A percentile compares a stretch with the other conserved stretches of the same genome.
Conservation (phyloP, 2,329 filamentous ascomycete species). For the Sphaerulina musiva region DNA sequence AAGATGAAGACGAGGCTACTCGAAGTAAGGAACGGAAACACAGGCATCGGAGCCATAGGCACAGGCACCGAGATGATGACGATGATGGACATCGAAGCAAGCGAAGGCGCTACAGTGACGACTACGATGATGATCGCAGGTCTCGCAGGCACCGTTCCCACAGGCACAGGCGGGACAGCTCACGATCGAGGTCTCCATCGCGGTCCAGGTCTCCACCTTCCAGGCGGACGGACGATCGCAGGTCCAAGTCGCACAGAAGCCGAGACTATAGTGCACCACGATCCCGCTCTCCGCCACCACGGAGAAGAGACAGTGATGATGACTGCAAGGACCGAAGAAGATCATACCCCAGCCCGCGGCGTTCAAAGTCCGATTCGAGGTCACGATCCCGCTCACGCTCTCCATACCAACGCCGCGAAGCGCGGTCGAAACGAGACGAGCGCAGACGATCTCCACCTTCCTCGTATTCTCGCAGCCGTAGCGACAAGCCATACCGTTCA, state of each 20-base stretch:
- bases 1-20: conserved; percentile 25
- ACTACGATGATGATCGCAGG: conserved; percentile 28
- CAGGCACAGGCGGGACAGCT: conserved; percentile 20
- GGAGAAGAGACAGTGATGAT: conserved; percentile 30
- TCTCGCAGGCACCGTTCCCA: conserved; percentile 30
- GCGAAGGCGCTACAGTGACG: conserved; percentile 31
- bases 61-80: conserved; percentile 25
- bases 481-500: conserved; percentile 23
- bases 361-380: conserved; percentile 31
- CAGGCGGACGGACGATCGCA: conserved; percentile 18
- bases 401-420: conserved; percentile 23
- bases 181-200: conserved; percentile 17
- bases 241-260: conserved; percentile 23
- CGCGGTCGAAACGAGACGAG: conserved; percentile 11
- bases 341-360: conserved; percentile 32
- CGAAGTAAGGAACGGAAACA: conserved; percentile 27
- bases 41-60: conserved; percentile 26
- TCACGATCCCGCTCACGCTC: conserved; percentile 33
- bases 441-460: conserved; percentile 17
- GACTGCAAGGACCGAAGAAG: conserved; percentile 28
- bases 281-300: conserved; percentile 36
- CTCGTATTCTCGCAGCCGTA: conserved; percentile 17
- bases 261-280: conserved; percentile 27
- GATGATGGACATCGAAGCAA: conserved; percentile 31
- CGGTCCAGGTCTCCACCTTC: conserved; percentile 23